phyloP scores from a whole-genome alignment of 2,329 filamentous ascomycete species.

The Penicillium sp. region DNA sequence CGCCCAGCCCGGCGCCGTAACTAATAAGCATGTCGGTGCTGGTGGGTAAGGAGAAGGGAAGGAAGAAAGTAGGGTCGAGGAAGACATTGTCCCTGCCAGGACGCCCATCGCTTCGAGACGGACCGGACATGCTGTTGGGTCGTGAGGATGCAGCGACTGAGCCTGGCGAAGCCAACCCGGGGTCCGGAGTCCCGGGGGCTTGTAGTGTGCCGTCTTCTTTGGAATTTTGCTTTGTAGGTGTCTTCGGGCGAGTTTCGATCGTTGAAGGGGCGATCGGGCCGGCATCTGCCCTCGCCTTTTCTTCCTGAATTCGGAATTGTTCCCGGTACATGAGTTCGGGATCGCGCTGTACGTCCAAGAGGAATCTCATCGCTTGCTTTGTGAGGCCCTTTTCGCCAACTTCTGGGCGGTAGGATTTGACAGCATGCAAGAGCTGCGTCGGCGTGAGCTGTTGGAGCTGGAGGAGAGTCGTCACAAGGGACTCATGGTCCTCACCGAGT shows the following conservation, averaged over 20 bases:
- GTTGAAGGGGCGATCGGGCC: constrained; percentile 12
- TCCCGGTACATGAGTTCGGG: constrained; percentile 57
- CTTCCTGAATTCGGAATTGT: constrained; percentile 36
- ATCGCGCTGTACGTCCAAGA: constrained; percentile 77
- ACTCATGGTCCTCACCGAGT: constrained; percentile 84
- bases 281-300: constrained; percentile 25
- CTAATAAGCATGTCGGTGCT: constrained; percentile 96
- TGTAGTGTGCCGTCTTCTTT: constrained; percentile 7
- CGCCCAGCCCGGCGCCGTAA: constrained; percentile 92
- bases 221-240: constrained; percentile 27
- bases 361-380: constrained; percentile 85
- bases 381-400: constrained; percentile 91
- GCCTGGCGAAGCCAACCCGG: constrained; percentile 23
- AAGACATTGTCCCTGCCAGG: constrained; percentile 55
- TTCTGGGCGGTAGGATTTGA: constrained; percentile 90
- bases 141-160: constrained; percentile 30
- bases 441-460: constrained; percentile 83
- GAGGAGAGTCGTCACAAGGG: constrained; percentile 82
- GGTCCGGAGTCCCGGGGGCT: constrained; percentile 24
- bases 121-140: constrained; percentile 23
- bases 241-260: constrained; percentile 32
- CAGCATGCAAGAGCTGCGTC: constrained; percentile 86
- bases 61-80: constrained; percentile 84
- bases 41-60: constrained; percentile 92
- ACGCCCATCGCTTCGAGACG: constrained; percentile 29